These are phyloP conservation scores for Lipomyces orientalis DNA, from an alignment of 805 yeast species.

Conservation along the genomic window DNA sequence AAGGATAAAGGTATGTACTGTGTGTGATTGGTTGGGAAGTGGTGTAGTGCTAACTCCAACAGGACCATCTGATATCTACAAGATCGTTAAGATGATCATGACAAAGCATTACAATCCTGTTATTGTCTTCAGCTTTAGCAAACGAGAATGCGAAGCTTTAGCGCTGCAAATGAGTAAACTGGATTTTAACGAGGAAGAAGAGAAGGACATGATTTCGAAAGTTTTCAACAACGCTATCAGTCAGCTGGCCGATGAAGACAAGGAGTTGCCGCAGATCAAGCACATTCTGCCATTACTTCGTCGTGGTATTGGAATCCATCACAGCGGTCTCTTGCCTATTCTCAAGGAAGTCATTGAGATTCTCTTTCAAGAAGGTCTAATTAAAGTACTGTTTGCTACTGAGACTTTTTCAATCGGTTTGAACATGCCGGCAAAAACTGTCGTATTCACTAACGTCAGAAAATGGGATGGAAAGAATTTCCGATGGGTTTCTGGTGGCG, in stretches of 20 bases:
- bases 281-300: slow-evolving; percentile 85
- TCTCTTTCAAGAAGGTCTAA: slow-evolving; percentile 92
- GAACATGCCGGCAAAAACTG: slow-evolving; percentile 99
- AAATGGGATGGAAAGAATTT: slow-evolving; percentile 98
- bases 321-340: slow-evolving; percentile 92
- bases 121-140: slow-evolving; percentile 96
- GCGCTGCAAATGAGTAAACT: slow-evolving; percentile 95
- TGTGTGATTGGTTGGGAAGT: slow-evolving; percentile 37
- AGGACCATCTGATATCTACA: slow-evolving; percentile 65
- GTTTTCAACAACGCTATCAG: slow-evolving; percentile 90
- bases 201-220: slow-evolving; percentile 86
- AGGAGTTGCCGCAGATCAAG: slow-evolving; percentile 91
- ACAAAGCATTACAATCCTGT: slow-evolving; percentile 95
- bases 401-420: slow-evolving; percentile 98
- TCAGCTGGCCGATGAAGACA: slow-evolving; percentile 85
- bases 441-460: slow-evolving; percentile 94
- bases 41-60: slow-evolving; percentile 27
- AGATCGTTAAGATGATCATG: slow-evolving; percentile 98
- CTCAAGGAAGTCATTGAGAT: slow-evolving; percentile 94
- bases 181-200: slow-evolving; percentile 93
- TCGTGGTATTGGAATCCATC: slow-evolving; percentile 98
- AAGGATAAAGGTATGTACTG: slow-evolving; percentile 73
- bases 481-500: slow-evolving; percentile 99
- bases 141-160: slow-evolving; percentile 92
- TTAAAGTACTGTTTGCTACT: slow-evolving; percentile 94